Evolutionary conservation across 352 stramenopile genomes (phyloP).

Genomic region (Phytophthora sansomeana): DNA sequence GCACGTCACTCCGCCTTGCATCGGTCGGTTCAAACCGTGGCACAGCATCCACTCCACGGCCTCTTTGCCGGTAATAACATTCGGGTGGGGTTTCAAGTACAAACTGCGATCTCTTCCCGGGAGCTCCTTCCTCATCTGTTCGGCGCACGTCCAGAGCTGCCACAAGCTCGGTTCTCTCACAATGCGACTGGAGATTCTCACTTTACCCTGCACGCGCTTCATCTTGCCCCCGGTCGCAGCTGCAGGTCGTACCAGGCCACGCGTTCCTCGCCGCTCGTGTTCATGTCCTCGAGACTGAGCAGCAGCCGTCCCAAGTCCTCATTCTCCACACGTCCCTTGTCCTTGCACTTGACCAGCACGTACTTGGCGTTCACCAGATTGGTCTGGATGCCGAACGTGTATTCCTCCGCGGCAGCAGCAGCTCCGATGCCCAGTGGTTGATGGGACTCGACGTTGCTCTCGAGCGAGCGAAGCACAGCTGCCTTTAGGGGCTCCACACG

Average conservation of each 20-base stretch:
- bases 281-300: constrained; percentile 84
- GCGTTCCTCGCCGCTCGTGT: constrained; percentile 83
- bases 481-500: constrained; percentile 89
- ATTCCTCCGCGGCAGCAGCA: constrained; percentile 82
- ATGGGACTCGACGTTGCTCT: constrained; percentile 81
- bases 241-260: constrained; percentile 90
- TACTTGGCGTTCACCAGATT: constrained; percentile 84
- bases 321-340: constrained; percentile 86
- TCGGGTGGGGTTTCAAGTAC: constrained; percentile 86
- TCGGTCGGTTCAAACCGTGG: constrained; percentile 84
- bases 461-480: constrained; percentile 79
- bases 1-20: constrained; percentile 86
- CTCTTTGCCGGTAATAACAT: constrained; percentile 84
- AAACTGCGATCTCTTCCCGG: constrained; percentile 74
- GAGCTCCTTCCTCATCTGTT: constrained; percentile 86
- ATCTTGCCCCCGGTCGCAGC: constrained; percentile 80
- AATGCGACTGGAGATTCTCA: constrained; percentile 87
- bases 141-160: constrained; percentile 85
- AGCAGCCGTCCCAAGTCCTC: constrained; percentile 83
- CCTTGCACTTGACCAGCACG: constrained; percentile 89
- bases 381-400: constrained; percentile 86
- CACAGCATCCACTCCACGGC: constrained; percentile 88
- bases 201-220: constrained; percentile 87
- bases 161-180: constrained; percentile 82
- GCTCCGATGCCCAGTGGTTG: constrained; percentile 88